Percentiles rank a stretch among this genome's conserved stretches.
Conservation (phyloP, 345 rosid genomes). For the Rhodamnia rubescens region DNA sequence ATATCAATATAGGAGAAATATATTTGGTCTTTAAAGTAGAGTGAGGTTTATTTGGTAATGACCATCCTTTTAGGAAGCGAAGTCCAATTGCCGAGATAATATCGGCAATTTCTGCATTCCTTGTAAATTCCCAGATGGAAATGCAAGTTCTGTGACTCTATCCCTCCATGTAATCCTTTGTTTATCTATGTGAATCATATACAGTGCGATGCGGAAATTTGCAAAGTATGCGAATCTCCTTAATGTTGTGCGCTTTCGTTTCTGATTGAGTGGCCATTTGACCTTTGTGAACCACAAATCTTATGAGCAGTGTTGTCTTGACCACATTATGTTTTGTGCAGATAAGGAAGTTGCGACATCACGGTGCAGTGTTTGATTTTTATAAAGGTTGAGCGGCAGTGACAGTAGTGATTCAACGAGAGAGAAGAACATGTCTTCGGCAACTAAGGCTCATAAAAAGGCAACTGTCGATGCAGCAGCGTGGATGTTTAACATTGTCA, state of each 20-base stretch:
- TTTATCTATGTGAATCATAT: not conserved
- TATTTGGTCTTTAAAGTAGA: not conserved
- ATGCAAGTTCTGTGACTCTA: not conserved
- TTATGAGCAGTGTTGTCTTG: not conserved
- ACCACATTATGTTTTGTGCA: not conserved
- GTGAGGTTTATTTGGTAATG: not conserved
- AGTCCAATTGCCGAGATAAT: not conserved
- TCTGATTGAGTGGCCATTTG: not conserved
- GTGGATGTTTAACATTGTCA: conserved; percentile 95
- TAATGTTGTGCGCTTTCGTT: not conserved
- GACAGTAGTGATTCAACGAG: conserved; percentile 11
- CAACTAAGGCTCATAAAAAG: conserved; percentile 68
- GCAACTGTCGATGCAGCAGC: conserved; percentile 81
- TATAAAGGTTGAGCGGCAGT: not conserved
- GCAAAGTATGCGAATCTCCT: not conserved
- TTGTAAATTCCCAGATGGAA: not conserved
- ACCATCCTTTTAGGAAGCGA: not conserved
- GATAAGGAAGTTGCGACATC: not conserved
- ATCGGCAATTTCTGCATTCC: not conserved
- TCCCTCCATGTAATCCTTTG: not conserved
- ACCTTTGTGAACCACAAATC: not conserved
- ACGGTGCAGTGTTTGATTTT: not conserved
- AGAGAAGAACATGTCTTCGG: conserved; percentile 36
- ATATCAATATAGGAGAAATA: not conserved
- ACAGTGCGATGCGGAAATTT: not conserved